A percentile compares a stretch with the other conserved stretches of the same genome.
Evolutionary conservation across 148 eudicot genomes (phyloP).

Genomic region (Dianthus caryophyllus): DNA sequence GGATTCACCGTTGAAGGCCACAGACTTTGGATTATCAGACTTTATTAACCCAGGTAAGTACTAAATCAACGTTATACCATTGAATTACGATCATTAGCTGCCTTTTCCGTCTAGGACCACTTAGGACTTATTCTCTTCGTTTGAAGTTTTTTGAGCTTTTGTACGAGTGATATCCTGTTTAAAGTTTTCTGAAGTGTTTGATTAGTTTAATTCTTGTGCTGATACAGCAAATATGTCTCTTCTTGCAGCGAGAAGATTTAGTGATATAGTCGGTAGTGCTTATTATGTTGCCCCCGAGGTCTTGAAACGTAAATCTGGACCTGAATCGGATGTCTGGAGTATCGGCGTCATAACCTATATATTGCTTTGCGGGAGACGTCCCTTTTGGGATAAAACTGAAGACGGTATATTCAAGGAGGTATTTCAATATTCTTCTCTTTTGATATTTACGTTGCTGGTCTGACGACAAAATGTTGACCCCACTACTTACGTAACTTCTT

Average conservation of each 20-base stretch:
- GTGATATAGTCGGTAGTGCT: constrained; percentile 95
- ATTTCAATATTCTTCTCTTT: not conserved
- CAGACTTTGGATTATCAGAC: constrained; percentile 96
- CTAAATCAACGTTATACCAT: not conserved
- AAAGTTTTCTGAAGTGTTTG: not conserved
- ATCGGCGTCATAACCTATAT: constrained; percentile 96
- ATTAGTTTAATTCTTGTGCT: not conserved
- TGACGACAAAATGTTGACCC: no score
- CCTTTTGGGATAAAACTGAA: constrained; percentile 99
- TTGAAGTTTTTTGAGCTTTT: no score
- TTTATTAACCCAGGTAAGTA: constrained; percentile 84
- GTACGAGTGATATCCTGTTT: no score
- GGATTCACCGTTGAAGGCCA: constrained; percentile 83
- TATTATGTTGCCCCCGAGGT: constrained; percentile 99
- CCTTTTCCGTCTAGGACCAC: not conserved
- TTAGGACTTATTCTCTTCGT: no score
- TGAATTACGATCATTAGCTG: not conserved
- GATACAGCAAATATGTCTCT: constrained; percentile 8
- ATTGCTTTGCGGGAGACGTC: constrained; percentile 95
- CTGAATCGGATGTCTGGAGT: constrained; percentile 99
- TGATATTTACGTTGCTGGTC: not conserved
- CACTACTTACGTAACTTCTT: no score
- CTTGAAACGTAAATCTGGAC: constrained; percentile 86
- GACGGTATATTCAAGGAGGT: constrained; percentile 97
- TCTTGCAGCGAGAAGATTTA: constrained; percentile 70